Conservation (phyloP, 768 basidiomycete genomes). For the Crucibulum laeve region DNA sequence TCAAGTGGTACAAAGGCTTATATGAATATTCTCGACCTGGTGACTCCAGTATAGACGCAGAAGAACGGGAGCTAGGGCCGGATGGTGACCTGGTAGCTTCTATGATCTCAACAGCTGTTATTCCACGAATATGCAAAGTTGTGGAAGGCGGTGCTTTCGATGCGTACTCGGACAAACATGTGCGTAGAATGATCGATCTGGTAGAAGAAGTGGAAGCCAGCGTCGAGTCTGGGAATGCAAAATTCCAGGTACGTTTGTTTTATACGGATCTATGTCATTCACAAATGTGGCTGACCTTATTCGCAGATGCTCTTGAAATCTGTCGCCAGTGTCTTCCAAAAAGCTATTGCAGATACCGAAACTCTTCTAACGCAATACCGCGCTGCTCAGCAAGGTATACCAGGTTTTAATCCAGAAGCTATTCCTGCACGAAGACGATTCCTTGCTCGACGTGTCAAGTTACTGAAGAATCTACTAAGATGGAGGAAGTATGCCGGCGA, state of each 20-base stretch:
- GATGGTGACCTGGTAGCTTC: constrained; percentile 86
- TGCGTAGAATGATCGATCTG: constrained; percentile 64
- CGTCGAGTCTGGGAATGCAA: constrained; percentile 56
- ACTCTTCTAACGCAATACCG: constrained; percentile 45
- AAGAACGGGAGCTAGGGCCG: constrained; percentile 62
- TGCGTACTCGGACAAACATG: constrained; percentile 66
- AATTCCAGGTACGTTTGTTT: constrained; percentile 51
- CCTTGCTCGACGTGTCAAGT: constrained; percentile 62
- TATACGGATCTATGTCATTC: background rate
- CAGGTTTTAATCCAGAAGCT: constrained; percentile 72
- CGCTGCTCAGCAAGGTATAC: constrained; percentile 21
- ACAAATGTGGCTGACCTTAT: constrained; percentile 1
- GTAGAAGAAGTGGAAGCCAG: constrained; percentile 78
- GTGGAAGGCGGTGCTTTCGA: constrained; percentile 81
- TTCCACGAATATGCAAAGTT: constrained; percentile 69
- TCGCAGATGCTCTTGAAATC: constrained; percentile 55
- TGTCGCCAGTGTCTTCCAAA: constrained; percentile 46
- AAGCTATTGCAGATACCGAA: constrained; percentile 49
- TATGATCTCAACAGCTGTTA: constrained; percentile 81
- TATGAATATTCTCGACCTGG: constrained; percentile 71
- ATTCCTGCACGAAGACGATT: constrained; percentile 69
- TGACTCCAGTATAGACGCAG: constrained; percentile 29
- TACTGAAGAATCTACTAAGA: constrained; percentile 65
- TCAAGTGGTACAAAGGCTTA: constrained; percentile 78
- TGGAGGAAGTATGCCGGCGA: constrained; percentile 77